Evolutionary conservation across 2,329 filamentous ascomycete species (phyloP).

Genomic region (Didymosphaeria variabile): DNA sequence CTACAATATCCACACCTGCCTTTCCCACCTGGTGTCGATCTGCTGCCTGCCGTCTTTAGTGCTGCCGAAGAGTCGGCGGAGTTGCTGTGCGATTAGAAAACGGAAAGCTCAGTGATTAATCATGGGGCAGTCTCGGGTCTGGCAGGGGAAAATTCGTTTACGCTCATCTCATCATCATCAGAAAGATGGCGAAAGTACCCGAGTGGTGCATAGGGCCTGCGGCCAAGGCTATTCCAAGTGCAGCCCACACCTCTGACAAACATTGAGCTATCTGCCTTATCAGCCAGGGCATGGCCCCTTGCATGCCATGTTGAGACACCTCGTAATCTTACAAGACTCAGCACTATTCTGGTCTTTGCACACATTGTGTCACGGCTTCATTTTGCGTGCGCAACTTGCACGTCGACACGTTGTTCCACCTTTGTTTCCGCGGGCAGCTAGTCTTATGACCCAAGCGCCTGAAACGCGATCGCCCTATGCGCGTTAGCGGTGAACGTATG

Average conservation of each 20-base stretch:
- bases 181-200: conserved; percentile 5
- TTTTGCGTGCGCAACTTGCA: neutral
- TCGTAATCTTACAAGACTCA: neutral
- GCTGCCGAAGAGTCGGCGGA: conserved; percentile 8
- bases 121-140: conserved; percentile 1
- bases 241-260: conserved; percentile 9
- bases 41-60: conserved; percentile 3
- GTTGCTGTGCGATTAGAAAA: conserved; percentile 7
- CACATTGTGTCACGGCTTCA: neutral
- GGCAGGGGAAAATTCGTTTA: neutral
- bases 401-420: conserved; percentile 15
- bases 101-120: neutral
- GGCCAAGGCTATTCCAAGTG: neutral
- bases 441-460: conserved; percentile 20
- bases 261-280: conserved; percentile 10
- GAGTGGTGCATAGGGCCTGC: neutral
- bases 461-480: conserved; percentile 18
- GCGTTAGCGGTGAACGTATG: conserved; percentile 18
- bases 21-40: neutral
- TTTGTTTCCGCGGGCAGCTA: conserved; percentile 23
- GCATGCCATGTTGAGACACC: neutral
- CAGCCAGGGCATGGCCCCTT: conserved; percentile 2
- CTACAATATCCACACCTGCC: neutral
- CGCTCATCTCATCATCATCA: conserved; percentile 11
- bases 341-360: neutral